phyloP scores from a whole-genome alignment of 129 eudicot species.

The Mikania micrantha region DNA sequence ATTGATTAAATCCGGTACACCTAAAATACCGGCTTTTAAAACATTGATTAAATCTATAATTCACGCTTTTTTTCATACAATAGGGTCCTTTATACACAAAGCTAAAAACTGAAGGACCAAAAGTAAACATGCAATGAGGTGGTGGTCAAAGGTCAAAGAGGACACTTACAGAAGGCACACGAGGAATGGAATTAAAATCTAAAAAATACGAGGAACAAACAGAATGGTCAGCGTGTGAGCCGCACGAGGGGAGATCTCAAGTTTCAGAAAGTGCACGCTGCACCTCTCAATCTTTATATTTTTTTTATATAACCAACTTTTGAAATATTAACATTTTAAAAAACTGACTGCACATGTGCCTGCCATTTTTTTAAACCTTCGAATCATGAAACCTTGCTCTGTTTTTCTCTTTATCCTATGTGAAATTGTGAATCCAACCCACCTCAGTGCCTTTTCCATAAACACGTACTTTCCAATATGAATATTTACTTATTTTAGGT shows the following conservation, averaged over 20 bases:
- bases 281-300: slow-evolving; percentile 27
- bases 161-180: slow-evolving; percentile 46
- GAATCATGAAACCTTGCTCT: slow-evolving; percentile 16
- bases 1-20: no score
- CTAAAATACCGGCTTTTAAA: no score
- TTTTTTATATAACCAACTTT: slow-evolving; percentile 10
- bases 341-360: slow-evolving; percentile 23
- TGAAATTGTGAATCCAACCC: slow-evolving; percentile 19
- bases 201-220: slow-evolving; percentile 42
- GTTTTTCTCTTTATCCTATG: slow-evolving; percentile 29
- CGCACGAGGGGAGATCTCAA: slow-evolving; percentile 80
- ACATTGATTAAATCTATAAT: no score
- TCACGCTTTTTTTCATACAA: no score
- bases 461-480: not conserved
- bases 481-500: not conserved
- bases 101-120: no score
- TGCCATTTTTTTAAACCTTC: slow-evolving; percentile 3
- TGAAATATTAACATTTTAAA: not conserved
- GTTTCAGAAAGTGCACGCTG: slow-evolving; percentile 31
- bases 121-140: not conserved
- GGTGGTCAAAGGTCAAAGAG: slow-evolving; percentile 26
- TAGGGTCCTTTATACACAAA: no score
- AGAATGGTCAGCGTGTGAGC: slow-evolving; percentile 68
- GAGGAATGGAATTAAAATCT: slow-evolving; percentile 37
- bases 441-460: not conserved